phyloP scores from a whole-genome alignment of 192 early-diverging fungal species.

The Linnemannia exigua region DNA sequence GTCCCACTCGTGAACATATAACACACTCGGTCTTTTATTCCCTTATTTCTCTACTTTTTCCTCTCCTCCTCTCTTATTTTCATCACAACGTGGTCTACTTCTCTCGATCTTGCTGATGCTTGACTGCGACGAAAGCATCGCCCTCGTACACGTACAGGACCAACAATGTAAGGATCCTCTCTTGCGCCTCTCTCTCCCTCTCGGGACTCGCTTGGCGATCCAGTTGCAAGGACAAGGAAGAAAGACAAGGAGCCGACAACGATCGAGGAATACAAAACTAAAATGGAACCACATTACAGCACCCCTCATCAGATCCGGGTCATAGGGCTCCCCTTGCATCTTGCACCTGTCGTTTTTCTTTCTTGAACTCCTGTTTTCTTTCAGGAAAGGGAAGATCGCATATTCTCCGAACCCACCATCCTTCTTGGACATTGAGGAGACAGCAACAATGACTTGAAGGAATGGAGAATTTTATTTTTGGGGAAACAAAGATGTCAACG shows the following conservation, averaged over 20 bases:
- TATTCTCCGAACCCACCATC: background rate
- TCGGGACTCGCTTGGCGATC: background rate
- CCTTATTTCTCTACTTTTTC: background rate
- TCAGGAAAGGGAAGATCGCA: background rate
- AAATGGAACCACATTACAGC: no score
- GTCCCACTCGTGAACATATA: background rate
- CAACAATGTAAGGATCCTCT: slow-evolving; percentile 38
- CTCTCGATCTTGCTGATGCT: slow-evolving; percentile 40
- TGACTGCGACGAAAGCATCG: slow-evolving; percentile 56
- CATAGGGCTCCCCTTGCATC: no score
- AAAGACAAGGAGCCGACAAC: no score
- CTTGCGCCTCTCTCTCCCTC: background rate
- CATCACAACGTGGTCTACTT: background rate
- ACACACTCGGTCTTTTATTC: background rate
- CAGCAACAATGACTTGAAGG: background rate
- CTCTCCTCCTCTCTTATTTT: background rate
- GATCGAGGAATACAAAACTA: no score
- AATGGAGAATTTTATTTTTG: background rate
- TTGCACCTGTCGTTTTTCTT: no score
- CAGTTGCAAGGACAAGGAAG: background rate
- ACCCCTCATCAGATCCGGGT: no score
- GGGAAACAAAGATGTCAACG: no score
- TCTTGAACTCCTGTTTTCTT: no score
- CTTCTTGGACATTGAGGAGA: background rate
- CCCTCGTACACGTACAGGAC: slow-evolving; percentile 48